These are phyloP conservation scores for Eucalyptus pauciflora DNA, from an alignment of 345 rosid genomes.

Conservation along the genomic window DNA sequence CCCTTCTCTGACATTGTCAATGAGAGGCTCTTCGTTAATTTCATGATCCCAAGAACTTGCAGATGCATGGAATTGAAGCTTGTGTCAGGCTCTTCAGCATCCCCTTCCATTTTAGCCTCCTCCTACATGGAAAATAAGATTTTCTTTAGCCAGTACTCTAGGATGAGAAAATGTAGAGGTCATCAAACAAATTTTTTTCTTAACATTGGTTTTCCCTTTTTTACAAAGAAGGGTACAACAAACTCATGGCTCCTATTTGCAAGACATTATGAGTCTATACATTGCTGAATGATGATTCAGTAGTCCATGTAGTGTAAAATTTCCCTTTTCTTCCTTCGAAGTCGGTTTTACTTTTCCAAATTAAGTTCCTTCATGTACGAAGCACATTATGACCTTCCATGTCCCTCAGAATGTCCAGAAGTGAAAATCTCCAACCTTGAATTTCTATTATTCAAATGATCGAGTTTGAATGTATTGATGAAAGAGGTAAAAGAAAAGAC, in stretches of 20 bases:
- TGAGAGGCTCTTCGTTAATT: background rate
- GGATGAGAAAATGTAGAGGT: no score
- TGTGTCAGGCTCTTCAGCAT: background rate
- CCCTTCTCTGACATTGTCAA: background rate
- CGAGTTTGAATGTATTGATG: background rate
- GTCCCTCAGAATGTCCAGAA: background rate
- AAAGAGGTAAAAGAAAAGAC: background rate
- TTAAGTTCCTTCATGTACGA: background rate
- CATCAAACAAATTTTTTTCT: no score
- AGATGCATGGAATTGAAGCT: background rate
- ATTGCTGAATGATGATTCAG: background rate
- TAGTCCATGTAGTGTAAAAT: background rate
- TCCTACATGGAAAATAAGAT: background rate
- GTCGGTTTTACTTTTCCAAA: background rate
- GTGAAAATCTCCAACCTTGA: background rate
- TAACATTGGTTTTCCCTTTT: no score
- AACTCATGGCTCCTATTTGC: background rate
- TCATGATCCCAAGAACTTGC: background rate
- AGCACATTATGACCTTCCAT: background rate
- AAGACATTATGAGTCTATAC: background rate
- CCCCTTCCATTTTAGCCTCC: background rate
- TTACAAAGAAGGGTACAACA: no score
- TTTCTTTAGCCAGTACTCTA: no score
- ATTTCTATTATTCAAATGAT: background rate
- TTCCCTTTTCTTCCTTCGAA: background rate